These are phyloP conservation scores for Leccinellum rugosiceps DNA, from an alignment of 768 basidiomycete genomes.

Conservation along the genomic window DNA sequence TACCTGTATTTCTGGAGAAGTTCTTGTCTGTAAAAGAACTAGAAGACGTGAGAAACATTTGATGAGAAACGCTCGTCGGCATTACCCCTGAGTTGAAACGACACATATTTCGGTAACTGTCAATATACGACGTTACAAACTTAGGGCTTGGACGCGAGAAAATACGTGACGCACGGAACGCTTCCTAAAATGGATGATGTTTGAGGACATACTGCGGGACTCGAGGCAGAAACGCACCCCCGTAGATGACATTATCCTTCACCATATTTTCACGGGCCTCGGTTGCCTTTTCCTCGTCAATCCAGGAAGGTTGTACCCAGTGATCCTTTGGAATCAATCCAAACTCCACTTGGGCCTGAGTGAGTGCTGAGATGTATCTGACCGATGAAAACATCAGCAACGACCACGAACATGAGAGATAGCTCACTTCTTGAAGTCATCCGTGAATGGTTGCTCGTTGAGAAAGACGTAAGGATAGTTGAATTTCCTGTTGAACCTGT, in stretches of 20 bases:
- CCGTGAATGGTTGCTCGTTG: slow-evolving; percentile 78
- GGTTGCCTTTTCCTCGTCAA: slow-evolving; percentile 68
- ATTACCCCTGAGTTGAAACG: slow-evolving; percentile 86
- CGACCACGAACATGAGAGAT: not conserved
- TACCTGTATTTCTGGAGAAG: slow-evolving; percentile 74
- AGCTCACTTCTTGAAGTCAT: slow-evolving; percentile 65
- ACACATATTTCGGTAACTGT: slow-evolving; percentile 91
- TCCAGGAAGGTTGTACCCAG: slow-evolving; percentile 77
- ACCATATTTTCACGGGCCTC: slow-evolving; percentile 59
- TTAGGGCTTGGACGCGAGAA: not conserved
- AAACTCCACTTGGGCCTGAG: slow-evolving; percentile 41
- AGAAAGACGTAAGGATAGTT: slow-evolving; percentile 88
- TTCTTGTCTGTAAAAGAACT: slow-evolving; percentile 85
- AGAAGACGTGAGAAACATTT: slow-evolving; percentile 1
- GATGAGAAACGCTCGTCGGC: not conserved
- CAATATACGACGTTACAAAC: slow-evolving; percentile 1
- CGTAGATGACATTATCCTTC: slow-evolving; percentile 61
- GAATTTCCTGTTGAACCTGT: slow-evolving; percentile 78
- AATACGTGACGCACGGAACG: slow-evolving; percentile 52
- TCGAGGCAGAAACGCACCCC: slow-evolving; percentile 38
- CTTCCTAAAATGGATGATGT: slow-evolving; percentile 46
- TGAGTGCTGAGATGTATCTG: slow-evolving; percentile 33
- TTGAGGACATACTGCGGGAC: slow-evolving; percentile 1
- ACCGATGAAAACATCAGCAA: slow-evolving; percentile 6
- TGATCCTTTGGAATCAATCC: slow-evolving; percentile 65